phyloP scores from a whole-genome alignment of 1,284 basidiomycete species.

The Puccinia novopanici region DNA sequence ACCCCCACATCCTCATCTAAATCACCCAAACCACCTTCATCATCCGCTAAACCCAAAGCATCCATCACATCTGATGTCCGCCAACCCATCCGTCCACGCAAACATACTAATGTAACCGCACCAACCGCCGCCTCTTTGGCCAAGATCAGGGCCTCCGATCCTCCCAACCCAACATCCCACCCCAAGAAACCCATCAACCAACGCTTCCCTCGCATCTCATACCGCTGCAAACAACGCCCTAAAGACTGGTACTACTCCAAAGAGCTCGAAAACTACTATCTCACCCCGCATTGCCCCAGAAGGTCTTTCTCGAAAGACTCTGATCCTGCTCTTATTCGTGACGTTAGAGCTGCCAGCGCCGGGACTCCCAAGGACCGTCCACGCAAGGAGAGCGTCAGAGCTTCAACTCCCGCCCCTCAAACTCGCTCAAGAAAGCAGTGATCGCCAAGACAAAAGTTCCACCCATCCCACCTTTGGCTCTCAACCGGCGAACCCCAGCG shows the following conservation, averaged over 20 bases:
- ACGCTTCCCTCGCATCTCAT: background rate
- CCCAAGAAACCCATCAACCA: background rate
- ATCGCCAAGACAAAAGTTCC: slow-evolving; percentile 23
- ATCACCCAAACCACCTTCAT: background rate
- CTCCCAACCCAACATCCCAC: background rate
- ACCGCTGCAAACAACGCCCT: background rate
- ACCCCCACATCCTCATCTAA: background rate
- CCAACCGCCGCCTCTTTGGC: slow-evolving; percentile 46
- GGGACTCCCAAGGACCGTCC: background rate
- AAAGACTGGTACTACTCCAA: background rate
- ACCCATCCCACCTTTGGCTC: slow-evolving; percentile 25
- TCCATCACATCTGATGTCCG: slow-evolving; percentile 16
- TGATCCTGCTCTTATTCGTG: background rate
- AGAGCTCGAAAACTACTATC: background rate
- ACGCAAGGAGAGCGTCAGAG: background rate
- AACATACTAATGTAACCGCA: slow-evolving; percentile 35
- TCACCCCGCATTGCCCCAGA: background rate
- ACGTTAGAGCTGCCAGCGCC: background rate
- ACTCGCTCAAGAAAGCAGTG: background rate
- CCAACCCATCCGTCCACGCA: slow-evolving; percentile 6
- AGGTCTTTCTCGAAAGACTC: background rate
- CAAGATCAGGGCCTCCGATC: slow-evolving; percentile 24
- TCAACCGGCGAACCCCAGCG: background rate
- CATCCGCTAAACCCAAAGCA: slow-evolving; percentile 21
- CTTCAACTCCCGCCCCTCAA: background rate